Conservation (phyloP, 768 basidiomycete species). For the Termitomyces sp. region DNA sequence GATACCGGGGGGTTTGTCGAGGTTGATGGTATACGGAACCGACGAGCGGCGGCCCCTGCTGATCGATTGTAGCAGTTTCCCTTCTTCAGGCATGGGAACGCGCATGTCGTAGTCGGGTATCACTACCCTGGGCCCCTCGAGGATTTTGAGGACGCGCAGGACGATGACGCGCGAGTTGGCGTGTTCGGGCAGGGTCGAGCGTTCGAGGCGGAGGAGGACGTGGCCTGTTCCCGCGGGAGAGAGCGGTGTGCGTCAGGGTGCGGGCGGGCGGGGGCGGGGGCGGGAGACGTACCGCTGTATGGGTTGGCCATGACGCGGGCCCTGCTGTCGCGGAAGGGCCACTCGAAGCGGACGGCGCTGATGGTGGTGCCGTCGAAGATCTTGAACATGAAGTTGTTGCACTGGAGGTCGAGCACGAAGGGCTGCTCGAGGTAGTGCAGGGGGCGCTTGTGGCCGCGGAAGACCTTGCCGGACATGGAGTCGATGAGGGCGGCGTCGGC, state of each 20-base stretch:
- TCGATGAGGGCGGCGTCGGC: background rate
- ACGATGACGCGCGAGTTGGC: background rate
- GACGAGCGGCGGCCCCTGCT: background rate
- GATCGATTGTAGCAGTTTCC: background rate
- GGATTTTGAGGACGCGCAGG: slow-evolving; percentile 2
- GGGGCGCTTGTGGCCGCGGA: background rate
- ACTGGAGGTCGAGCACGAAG: background rate
- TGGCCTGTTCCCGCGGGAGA: background rate
- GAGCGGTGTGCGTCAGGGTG: background rate
- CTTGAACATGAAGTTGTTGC: too few species aligned
- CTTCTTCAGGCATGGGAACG: background rate
- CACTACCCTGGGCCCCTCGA: background rate
- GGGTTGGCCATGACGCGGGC: background rate
- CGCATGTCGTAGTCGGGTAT: slow-evolving; percentile 1
- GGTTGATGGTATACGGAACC: background rate
- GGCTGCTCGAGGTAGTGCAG: slow-evolving; percentile 5
- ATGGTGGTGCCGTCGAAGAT: background rate
- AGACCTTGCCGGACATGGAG: background rate
- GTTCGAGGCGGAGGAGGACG: slow-evolving; percentile 5
- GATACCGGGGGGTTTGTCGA: background rate
- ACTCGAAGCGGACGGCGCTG: background rate
- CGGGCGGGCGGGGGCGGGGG: background rate
- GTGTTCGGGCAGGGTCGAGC: background rate
- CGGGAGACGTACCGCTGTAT: slow-evolving; percentile 1
- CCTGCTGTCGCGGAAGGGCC: background rate